Base-by-base conservation (phyloP, 768 basidiomycete species). In the Heimioporus sp. region DNA sequence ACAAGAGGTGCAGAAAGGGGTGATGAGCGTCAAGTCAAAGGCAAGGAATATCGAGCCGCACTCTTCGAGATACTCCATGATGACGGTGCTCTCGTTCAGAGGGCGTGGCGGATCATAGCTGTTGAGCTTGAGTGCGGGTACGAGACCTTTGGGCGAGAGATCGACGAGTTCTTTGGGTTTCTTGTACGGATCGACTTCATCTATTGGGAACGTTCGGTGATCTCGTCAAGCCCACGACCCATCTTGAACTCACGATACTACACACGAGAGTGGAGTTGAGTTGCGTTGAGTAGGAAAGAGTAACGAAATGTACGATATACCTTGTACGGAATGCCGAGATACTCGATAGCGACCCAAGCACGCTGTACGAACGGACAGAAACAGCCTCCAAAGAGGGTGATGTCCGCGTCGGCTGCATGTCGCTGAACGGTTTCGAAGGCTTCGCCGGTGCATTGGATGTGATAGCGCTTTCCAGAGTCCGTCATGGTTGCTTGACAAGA, bases 321-420 rank as follows among this genome's bases (percentile, higher is more conserved):
- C 64, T 83, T 80, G 71, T 94, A 92, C 3, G 82, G 80, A 41
- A 91, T 79, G 2, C 74, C 77, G 19, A 90, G 79, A 54, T 80
- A 77, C 65, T 92, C 89, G 30, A 92, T 73, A 0, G 82, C 78
- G 17, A 83, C 76, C 90, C 91, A 93, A 2, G 81, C 87, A 15
- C 90, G 76, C 66, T 92, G 89, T 2, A 91, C 89, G 62, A 91
- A 92, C 0, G 88, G 87, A 63, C 88, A 90, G 62, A 89, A 89
- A 63, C 86, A 89, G 47, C 80, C 77, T 10, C 75, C 83, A 57
- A 89, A 91, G 20, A 92, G 73, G 1, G 80, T 85, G 54, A 87
- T 81, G 47, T 82, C 77, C 59, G 76, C 66, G 3, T 76, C 71
- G 13, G 55, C 60, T 19, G 64, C 51, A 36, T 87, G 87, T 0